Base-by-base conservation (phyloP, 805 yeast species). In the Sporopachydermia quercuum region DNA sequence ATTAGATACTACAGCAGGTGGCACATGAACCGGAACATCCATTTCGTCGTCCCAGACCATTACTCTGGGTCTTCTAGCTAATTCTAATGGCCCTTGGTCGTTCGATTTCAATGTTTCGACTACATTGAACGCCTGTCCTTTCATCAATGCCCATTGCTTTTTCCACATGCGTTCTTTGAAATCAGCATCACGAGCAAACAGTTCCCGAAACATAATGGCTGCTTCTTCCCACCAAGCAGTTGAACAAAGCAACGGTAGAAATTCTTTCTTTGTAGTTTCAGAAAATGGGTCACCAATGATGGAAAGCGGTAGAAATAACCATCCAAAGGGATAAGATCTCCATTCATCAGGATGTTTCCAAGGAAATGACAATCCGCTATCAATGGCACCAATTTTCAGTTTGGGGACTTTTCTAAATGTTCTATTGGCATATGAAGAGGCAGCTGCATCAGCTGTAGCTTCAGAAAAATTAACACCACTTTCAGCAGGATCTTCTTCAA, bases 301-400 rank as follows among this genome's bases (percentile, higher is more conserved):
- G 6, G 71, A 62, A 8, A 70, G 55, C 1, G 87, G 87, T 23
- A 79, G 55, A 48, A 74, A 78, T 17, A 79, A 56, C 89, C 89
- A 79, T 0, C 87, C 87, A 56, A 69, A 79, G 0, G 87, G 87
- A 48, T 76, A 79, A 1, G 83, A 75, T 41, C 87, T 58, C 84
- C 86, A 78, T 50, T 78, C 85, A 54, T 79, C 82, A 0, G 87
- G 87, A 46, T 78, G 84, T 49, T 79, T 78, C 85, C 85, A 79
- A 3, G 89, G 87, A 48, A 76, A 78, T 0, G 86, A 66, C 19
- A 79, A 60, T 0, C 86, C 86, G 13, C 82, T 76, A 49, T 79
- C 87, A 36, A 79, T 79, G 1, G 87, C 89, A 2, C 83, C 85
- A 19, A 79, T 62, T 39, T 61, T 65, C 11, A 79, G 43, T 1